Base-by-base conservation (phyloP, 352 stramenopile species). In the Peronospora tabacina region DNA sequence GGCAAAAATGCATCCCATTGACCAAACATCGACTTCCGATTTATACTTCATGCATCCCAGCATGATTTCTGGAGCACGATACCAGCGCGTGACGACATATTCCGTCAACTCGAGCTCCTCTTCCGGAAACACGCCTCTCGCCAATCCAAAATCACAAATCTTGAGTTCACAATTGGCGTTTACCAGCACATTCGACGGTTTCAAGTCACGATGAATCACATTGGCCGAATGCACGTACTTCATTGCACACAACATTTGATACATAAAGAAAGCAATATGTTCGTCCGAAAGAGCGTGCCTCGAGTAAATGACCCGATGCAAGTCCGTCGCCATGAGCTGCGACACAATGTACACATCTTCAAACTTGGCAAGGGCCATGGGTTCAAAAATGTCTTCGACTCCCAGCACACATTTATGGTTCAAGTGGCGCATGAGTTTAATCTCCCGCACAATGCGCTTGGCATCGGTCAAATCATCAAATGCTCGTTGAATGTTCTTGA, bases 381-480 rank as follows among this genome's bases (percentile, higher is more conserved):
- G 83, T 43, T 82, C 70, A 8, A 90, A 55, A 20, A 92, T 83
- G 37, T 91, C 80, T 41, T 85, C 70, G n/a, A 94, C 72, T 11
- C 75, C 75, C 0, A 94, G 58, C 28, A 95, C 70, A 52, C 91
- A 96, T 65, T 96, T 90, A 66, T 95, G 87, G 20, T 86, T 56
- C 79, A 98, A 53, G 42, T 95, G 85, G 5, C 88, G 69, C 76
- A 97, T 87, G 28, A 97, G 64, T 48, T 94, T 91, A 61, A 98
- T 98, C 74, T 98, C 96, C 0, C 96, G 75, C 16, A 99, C 79
- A 52, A 99, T 99, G 39, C 97, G 87, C 66, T 99, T 99, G 20
- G 96, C 96, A 66, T 99, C 97, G 17, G 98, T 97, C 30, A 99
- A 81, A 63, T 99, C 95, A 44, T 97, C 89, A 62, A 98, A 98